phyloP scores from a whole-genome alignment of 805 yeast species.

The Candida nanaspora region DNA sequence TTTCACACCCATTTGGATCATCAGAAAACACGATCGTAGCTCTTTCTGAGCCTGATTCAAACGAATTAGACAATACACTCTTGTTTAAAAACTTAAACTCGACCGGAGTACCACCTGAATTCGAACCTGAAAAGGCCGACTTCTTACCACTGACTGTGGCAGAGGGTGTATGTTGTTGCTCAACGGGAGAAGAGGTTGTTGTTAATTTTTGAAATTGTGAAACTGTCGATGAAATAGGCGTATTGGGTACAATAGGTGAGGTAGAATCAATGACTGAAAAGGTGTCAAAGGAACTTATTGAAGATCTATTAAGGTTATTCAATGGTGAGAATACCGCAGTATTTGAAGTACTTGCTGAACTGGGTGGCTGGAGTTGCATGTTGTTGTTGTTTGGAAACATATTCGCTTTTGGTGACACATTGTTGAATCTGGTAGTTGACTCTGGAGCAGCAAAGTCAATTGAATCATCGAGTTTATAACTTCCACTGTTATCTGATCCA shows the following conservation, averaged over 20 bases:
- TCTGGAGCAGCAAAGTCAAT: too few species aligned
- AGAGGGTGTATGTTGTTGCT: not conserved
- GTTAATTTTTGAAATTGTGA: conserved; percentile 13
- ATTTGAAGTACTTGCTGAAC: too few species aligned
- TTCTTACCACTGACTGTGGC: not conserved
- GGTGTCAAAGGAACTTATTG: not conserved
- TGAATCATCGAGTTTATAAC: too few species aligned
- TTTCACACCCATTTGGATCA: too few species aligned
- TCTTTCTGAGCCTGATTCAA: not conserved
- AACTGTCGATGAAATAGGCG: conserved; percentile 15
- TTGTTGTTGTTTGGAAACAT: not conserved
- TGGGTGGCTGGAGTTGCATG: not conserved
- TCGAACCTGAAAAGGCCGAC: not conserved
- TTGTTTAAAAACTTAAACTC: conserved; percentile 1
- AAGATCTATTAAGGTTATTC: conserved; percentile 1
- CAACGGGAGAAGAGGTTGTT: conserved; percentile 6
- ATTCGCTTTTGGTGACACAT: not conserved
- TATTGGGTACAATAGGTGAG: not conserved
- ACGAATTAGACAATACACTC: not conserved
- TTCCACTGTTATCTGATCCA: not conserved
- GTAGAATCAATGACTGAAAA: not conserved
- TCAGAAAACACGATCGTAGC: not conserved
- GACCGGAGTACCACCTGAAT: not conserved
- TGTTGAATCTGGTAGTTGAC: not conserved
- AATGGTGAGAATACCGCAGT: not conserved